Evolutionary conservation across 495 filamentous ascomycete genomes (phyloP).

Genomic region (Tuber indicum): DNA sequence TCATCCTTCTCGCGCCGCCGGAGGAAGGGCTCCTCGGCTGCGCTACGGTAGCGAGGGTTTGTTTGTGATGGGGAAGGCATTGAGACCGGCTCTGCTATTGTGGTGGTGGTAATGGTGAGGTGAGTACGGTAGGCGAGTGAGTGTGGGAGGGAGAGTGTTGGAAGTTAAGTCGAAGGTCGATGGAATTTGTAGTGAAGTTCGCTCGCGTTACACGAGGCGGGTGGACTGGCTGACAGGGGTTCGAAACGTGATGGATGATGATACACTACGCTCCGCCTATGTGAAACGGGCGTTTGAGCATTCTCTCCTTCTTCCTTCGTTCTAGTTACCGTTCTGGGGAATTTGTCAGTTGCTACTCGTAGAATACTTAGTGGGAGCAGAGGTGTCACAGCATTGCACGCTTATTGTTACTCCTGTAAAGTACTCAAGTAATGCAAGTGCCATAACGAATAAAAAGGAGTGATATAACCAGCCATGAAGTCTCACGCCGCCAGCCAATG

Average conservation of each 20-base stretch:
- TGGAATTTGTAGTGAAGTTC: neutral
- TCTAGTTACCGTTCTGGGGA: neutral
- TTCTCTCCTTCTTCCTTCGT: neutral
- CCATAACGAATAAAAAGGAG: too few relatives aligned
- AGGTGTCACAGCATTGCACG: neutral
- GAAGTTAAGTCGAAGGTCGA: neutral
- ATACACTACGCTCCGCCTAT: neutral
- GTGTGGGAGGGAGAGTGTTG: neutral
- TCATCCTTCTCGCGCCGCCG: constrained; percentile 7
- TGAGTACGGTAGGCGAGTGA: neutral
- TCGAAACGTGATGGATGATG: neutral
- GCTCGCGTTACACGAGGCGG: neutral
- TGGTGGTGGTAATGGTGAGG: neutral
- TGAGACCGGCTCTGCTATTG: constrained; percentile 20
- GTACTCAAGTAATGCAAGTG: neutral
- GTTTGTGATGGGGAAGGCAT: constrained; percentile 6
- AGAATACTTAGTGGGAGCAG: neutral
- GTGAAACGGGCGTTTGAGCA: neutral
- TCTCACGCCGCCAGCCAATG: neutral
- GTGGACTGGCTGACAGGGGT: neutral
- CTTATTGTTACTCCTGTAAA: neutral
- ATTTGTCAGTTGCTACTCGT: neutral
- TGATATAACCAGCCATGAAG: neutral
- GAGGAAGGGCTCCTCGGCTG: constrained; percentile 24
- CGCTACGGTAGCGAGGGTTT: constrained; percentile 17